Base-by-base conservation (phyloP, 1,139 yeast genomes). In the Taphrina sp. region DNA sequence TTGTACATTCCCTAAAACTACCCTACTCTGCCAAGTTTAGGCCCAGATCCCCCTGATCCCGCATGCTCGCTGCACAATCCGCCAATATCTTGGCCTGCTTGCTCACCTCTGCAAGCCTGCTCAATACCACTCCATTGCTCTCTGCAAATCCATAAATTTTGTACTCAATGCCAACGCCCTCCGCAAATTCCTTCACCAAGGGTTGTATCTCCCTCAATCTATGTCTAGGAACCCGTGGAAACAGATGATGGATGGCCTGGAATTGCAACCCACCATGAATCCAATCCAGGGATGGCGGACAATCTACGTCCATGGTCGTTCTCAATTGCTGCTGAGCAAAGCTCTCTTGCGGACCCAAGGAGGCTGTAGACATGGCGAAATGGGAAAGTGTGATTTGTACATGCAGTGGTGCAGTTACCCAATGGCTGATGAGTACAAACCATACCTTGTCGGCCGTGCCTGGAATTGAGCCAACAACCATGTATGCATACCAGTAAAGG, bases 271-370 rank as follows among this genome's bases (percentile, higher is more conserved):
- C 96, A 4, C 96, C 96, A 65, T 88, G 96, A 64, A 88, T 75
- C 65, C 81, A 88, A 68, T 88, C 96, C 51, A 88, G 74, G 95
- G 96, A 88, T 61, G 80, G 82, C 1, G 96, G 96, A 71, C 96
- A 88, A 65, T 85, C 94, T 16, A 88, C 95, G 67, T 88, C 96
- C 96, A 88, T 89, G 3, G 95, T 88, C 0, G 96, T 88, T 64
- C 96, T 76, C 16, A 88, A 66, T 68, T 88, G 96, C 63, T 92
- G 78, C 62, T 84, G 83, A 0, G 84, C 80, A 67, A 88, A 89
- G n/a, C 87, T 76, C 67, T 88, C 96, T 52, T 83, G 78, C 5
- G 80, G 78, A 0, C 96, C 96, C 34, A 88, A 72, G 64, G 87
- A 95, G 3, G 92, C 76, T 0, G 96, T 88, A 1, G 95, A 85